A percentile compares a stretch with the other conserved stretches of the same genome.
Evolutionary conservation across 2,329 filamentous ascomycete species (phyloP).

Genomic region (Fusarium algeriense): DNA sequence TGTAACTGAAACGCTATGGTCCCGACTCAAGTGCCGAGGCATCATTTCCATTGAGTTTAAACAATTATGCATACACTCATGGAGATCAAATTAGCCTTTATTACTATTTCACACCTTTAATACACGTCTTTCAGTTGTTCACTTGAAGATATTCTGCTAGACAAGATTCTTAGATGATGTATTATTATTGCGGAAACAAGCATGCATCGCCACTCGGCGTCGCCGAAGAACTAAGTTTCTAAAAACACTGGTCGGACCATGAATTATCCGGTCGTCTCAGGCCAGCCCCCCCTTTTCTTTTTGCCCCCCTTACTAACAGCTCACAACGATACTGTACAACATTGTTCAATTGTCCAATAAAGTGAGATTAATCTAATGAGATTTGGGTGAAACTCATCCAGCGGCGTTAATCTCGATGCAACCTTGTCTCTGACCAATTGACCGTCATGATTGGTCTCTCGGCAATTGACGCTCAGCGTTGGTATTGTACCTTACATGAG

Average conservation of each 20-base stretch:
- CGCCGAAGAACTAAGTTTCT: background rate
- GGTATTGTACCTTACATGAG: background rate
- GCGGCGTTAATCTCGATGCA: background rate
- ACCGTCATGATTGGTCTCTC: background rate
- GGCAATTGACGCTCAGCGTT: rapidly evolving
- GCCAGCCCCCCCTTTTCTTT: background rate
- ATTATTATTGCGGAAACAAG: background rate
- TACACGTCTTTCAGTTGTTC: rapidly evolving
- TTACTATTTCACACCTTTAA: rapidly evolving
- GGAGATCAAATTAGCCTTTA: rapidly evolving
- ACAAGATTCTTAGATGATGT: background rate
- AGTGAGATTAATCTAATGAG: background rate
- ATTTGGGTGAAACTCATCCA: background rate
- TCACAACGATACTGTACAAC: background rate
- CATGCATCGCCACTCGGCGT: background rate
- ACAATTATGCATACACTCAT: background rate
- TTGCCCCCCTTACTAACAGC: background rate
- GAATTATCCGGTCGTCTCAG: background rate
- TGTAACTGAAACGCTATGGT: background rate
- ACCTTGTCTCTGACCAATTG: background rate
- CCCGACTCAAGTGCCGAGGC: background rate
- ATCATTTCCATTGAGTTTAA: background rate
- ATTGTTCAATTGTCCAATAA: background rate
- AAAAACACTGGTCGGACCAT: slow-evolving; percentile 2
- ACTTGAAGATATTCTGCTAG: background rate